These are phyloP conservation scores for Kalanchoe fedtschenkoi DNA, from an alignment of 164 flowering plant genomes.

Conservation along the genomic window DNA sequence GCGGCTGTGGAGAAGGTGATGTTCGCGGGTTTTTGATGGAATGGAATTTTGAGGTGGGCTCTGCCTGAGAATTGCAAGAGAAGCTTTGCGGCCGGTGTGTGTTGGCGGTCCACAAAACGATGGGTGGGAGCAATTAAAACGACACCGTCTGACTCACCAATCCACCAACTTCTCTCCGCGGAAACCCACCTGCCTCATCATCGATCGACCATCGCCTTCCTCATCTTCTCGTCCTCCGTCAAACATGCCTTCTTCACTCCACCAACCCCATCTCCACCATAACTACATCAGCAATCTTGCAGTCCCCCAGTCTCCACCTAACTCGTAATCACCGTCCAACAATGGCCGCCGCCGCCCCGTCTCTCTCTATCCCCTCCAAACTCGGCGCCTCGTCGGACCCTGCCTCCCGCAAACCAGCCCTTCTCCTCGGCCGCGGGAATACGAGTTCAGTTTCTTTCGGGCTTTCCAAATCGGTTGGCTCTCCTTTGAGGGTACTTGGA, in stretches of 20 bases:
- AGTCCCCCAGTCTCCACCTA: conserved; percentile 7
- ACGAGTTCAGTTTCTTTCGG: conserved; percentile 12
- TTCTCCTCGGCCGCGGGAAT: conserved; percentile 9
- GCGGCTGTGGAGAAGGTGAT: too few species aligned
- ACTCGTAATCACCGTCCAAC: conserved; percentile 9
- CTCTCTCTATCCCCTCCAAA: conserved; percentile 11
- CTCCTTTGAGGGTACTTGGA: background rate
- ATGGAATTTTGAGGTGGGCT: too few species aligned
- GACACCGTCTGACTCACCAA: background rate
- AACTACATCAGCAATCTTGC: background rate
- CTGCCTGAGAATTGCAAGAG: too few species aligned
- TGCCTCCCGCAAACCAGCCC: conserved; percentile 4
- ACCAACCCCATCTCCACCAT: background rate
- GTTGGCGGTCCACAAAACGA: background rate
- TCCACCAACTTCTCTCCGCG: background rate
- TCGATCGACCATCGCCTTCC: conserved; percentile 1
- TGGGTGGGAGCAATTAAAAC: background rate
- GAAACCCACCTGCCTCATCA: conserved; percentile 1
- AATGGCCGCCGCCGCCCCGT: conserved; percentile 17
- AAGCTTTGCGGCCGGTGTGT: background rate
- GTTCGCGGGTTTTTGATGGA: too few species aligned
- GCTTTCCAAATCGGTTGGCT: conserved; percentile 1
- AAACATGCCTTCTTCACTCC: background rate
- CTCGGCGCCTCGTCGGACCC: background rate
- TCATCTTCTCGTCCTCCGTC: too few species aligned